Base-by-base conservation (phyloP, 2,329 filamentous ascomycete genomes). In the Microascus cirrosus region DNA sequence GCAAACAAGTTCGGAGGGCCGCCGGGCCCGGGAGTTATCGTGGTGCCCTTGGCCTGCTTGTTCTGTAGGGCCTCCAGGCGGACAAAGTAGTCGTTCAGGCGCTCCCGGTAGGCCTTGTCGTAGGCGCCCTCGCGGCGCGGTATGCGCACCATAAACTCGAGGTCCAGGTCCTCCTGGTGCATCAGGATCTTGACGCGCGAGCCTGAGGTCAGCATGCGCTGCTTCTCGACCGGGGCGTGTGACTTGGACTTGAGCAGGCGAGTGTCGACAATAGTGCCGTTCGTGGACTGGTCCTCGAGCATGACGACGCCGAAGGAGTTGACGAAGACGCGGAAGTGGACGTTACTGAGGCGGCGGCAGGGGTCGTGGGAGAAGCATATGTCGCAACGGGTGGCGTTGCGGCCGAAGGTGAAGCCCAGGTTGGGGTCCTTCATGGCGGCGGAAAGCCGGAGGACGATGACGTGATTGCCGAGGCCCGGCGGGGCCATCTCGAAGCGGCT, bases 211-310 rank as follows among this genome's bases (percentile, higher is more conserved):
- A 95, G 77, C 71, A 89, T 90, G 61, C 87, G 79, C 62, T 63
- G 77, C 59, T 68, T 61, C 68, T 75, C 39, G 68, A 67, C 59
- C 68, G 66, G 59, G 58, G 70, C 63, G 25, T 64, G 64, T 32
- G 65, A 66, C 61, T 73, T 73, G 24, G 67, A 65, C 54, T 72
- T 75, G 63, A 99, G 77, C 39, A 90, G 74, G 20, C 77, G 75
- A 25, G 82, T 79, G 70, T 97, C 92, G 59, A 97, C 90, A 60
- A 90, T 77, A 3, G 94, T 97, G 32, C 94, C 94, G 66, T 97
- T 99, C n/a, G 91, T 96, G 0, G 94, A 97, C 68, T 85, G 82
- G 67, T 99, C 94, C 69, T 96, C 86, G 13, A 97, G 76, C 90
- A 99, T 96, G 62, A 96, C 79, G 59, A 89, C 85, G 32, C 88